Evolutionary conservation across 495 filamentous ascomycete genomes (phyloP).

Genomic region (Aspergillus sclerotioniger): DNA sequence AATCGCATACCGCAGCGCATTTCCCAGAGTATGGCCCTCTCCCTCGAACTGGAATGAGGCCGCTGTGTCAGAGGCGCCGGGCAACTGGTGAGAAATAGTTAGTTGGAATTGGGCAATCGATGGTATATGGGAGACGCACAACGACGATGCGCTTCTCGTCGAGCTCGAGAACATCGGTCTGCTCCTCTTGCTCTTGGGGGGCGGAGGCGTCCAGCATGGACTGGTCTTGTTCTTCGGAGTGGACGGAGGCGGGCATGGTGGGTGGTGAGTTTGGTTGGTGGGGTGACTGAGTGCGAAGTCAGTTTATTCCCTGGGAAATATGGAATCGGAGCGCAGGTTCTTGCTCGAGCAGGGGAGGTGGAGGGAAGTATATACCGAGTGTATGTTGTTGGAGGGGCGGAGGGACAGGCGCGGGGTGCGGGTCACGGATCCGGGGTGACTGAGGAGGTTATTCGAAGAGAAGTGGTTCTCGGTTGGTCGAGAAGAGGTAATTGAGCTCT

Average conservation of each 20-base stretch:
- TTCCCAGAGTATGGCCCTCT: constrained; percentile 94
- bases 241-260: constrained; percentile 44
- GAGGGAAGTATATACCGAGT: background rate
- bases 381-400: background rate
- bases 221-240: constrained; percentile 44
- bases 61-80: constrained; percentile 67
- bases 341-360: background rate
- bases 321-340: background rate
- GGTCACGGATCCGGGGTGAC: too few relatives aligned
- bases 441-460: too few relatives aligned
- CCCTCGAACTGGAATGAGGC: constrained; percentile 85
- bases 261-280: constrained; percentile 5
- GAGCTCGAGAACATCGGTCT: constrained; percentile 41
- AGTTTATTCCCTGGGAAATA: too few relatives aligned
- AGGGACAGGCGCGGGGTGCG: background rate
- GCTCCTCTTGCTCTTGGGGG: constrained; percentile 38
- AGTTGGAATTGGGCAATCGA: background rate
- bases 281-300: background rate
- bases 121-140: constrained; percentile 37
- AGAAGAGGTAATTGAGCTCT: background rate
- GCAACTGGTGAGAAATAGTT: constrained; percentile 48
- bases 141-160: constrained; percentile 56
- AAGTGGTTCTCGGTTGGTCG: background rate
- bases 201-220: constrained; percentile 53
- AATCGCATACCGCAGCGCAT: constrained; percentile 89